These are phyloP conservation scores for Magnusiomyces suaveolens DNA, from an alignment of 1,139 yeast species.

Conservation along the genomic window DNA sequence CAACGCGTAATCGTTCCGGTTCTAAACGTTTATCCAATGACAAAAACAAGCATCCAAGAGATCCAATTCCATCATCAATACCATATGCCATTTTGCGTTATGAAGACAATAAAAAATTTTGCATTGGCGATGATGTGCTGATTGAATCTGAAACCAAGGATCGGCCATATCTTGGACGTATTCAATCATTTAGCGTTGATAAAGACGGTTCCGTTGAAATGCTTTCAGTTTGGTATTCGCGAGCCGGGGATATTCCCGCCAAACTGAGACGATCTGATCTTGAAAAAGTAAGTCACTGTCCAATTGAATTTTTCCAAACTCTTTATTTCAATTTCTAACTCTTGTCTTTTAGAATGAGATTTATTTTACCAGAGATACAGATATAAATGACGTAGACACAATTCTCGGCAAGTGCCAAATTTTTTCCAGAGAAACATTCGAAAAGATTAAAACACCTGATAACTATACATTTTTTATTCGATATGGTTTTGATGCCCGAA, in stretches of 20 bases:
- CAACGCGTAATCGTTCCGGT: background rate
- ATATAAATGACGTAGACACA: slow-evolving; percentile 17
- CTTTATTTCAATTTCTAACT: background rate
- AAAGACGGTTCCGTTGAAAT: slow-evolving; percentile 17
- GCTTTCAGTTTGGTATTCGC: slow-evolving; percentile 19
- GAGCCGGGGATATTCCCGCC: slow-evolving; percentile 11
- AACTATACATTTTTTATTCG: background rate
- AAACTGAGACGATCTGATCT: slow-evolving; percentile 4
- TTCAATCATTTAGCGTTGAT: slow-evolving; percentile 17
- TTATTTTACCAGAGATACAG: slow-evolving; percentile 19
- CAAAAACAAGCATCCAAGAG: background rate
- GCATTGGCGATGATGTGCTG: slow-evolving; percentile 20
- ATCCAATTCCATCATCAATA: background rate
- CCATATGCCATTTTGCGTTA: slow-evolving; percentile 17
- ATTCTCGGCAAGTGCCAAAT: slow-evolving; percentile 17
- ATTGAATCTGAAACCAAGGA: slow-evolving; percentile 16
- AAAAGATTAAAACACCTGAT: background rate
- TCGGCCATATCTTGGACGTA: slow-evolving; percentile 19
- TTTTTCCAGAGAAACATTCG: slow-evolving; percentile 8
- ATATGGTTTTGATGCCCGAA: background rate
- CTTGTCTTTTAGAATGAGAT: slow-evolving; percentile 14
- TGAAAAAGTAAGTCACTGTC: slow-evolving; percentile 1
- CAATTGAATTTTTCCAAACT: background rate
- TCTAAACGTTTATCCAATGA: background rate
- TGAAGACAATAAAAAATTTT: slow-evolving; percentile 16